Conservation (phyloP, 345 rosid genomes). For the Lumnitzera racemosa region DNA sequence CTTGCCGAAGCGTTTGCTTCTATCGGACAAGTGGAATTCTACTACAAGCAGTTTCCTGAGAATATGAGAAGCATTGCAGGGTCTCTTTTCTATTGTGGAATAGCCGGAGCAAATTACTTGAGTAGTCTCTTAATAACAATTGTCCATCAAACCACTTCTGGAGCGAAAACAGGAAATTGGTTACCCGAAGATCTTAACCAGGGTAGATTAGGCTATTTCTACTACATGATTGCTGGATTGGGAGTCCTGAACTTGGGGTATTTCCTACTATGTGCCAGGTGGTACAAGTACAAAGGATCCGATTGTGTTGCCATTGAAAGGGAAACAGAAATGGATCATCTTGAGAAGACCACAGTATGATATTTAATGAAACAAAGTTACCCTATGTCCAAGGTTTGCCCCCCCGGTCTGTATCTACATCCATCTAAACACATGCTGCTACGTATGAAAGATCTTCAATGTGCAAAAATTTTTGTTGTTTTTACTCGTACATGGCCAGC, state of each 20-base stretch:
- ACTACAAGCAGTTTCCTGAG: conserved; percentile 55
- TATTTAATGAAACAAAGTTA: background rate
- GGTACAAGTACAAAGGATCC: conserved; percentile 34
- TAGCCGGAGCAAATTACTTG: conserved; percentile 32
- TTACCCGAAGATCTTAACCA: conserved; percentile 46
- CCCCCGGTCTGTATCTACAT: too few relatives aligned
- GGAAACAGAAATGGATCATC: conserved; percentile 8
- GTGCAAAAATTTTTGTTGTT: too few relatives aligned
- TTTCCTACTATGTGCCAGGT: conserved; percentile 28
- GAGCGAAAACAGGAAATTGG: conserved; percentile 31
- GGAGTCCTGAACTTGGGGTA: conserved; percentile 27
- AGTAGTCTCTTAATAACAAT: conserved; percentile 30
- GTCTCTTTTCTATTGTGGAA: conserved; percentile 30
- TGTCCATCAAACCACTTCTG: conserved; percentile 26
- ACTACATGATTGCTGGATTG: conserved; percentile 32
- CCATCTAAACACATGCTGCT: too few relatives aligned
- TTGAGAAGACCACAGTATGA: conserved; percentile 10
- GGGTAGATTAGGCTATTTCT: conserved; percentile 39
- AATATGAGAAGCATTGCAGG: conserved; percentile 55
- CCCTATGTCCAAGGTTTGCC: background rate
- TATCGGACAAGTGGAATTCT: conserved; percentile 37
- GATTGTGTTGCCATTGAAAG: background rate
- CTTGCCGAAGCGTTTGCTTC: conserved; percentile 34
- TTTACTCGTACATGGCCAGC: too few relatives aligned
- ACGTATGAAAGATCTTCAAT: too few relatives aligned